phyloP scores from a whole-genome alignment of 1,284 basidiomycete genomes.

The Microbotryum intermedium region DNA sequence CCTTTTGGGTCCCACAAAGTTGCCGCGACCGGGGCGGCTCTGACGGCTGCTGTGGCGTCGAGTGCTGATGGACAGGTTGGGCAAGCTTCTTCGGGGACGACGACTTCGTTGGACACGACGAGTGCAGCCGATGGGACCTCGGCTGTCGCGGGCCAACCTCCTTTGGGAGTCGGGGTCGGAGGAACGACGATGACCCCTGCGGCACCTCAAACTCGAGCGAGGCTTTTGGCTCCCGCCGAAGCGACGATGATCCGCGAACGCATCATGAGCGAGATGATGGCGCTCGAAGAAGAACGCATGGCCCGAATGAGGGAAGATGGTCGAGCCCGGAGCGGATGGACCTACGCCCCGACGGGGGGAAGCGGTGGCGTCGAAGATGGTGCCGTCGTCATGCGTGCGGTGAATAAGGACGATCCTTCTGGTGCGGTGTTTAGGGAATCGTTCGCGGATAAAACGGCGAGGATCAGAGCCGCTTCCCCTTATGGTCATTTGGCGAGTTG shows the following conservation, averaged over 20 bases:
- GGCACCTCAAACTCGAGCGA: neutral
- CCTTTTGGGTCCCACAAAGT: neutral
- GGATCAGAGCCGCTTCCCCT: constrained; percentile 84
- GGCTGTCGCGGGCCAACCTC: constrained; percentile 23
- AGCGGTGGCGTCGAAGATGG: constrained; percentile 33
- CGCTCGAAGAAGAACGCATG: constrained; percentile 93
- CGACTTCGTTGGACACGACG: constrained; percentile 27
- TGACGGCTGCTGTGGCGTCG: no score
- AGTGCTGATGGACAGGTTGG: constrained; percentile 17
- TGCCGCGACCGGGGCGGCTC: no score
- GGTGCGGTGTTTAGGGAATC: constrained; percentile 92
- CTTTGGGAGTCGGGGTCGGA: constrained; percentile 15
- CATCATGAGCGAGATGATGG: constrained; percentile 98
- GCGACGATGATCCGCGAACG: constrained; percentile 83
- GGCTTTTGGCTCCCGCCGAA: constrained; percentile 59
- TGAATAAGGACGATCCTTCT: constrained; percentile 95
- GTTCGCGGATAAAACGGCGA: constrained; percentile 88
- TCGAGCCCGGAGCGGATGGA: constrained; percentile 12
- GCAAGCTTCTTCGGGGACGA: constrained; percentile 22
- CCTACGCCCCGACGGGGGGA: neutral
- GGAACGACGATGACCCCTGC: neutral
- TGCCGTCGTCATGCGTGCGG: constrained; percentile 69
- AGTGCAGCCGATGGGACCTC: constrained; percentile 28
- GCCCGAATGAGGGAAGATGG: constrained; percentile 65
- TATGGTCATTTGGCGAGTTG: constrained; percentile 84